phyloP scores from a whole-genome alignment of 2,329 filamentous ascomycete genomes.

The Albifimbria verrucaria region DNA sequence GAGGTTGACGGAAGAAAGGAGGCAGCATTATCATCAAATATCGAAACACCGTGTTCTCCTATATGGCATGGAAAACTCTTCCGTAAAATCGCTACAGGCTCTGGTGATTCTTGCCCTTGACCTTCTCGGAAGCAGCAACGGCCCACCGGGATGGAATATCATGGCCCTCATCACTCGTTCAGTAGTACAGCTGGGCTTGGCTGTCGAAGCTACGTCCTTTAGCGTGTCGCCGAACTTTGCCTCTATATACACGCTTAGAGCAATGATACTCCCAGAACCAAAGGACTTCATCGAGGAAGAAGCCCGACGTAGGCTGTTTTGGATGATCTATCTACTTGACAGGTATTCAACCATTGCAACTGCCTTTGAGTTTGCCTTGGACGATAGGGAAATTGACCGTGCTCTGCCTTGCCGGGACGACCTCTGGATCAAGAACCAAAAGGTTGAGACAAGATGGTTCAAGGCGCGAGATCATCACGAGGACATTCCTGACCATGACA shows the following conservation, averaged over 20 bases:
- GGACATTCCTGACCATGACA: constrained; percentile 54
- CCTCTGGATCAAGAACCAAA: constrained; percentile 77
- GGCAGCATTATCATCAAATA: constrained; percentile 71
- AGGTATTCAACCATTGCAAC: constrained; percentile 88
- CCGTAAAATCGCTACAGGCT: constrained; percentile 82
- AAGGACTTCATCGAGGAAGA: constrained; percentile 89
- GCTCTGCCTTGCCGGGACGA: constrained; percentile 85
- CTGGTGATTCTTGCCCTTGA: constrained; percentile 84
- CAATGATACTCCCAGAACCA: constrained; percentile 79
- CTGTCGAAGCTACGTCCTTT: constrained; percentile 77
- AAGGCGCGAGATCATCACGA: constrained; percentile 44
- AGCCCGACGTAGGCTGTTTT: constrained; percentile 78
- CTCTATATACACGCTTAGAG: constrained; percentile 85
- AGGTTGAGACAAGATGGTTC: constrained; percentile 84
- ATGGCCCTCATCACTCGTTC: constrained; percentile 85
- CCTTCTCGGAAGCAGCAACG: constrained; percentile 81
- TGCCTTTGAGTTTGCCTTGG: constrained; percentile 85
- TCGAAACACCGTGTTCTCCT: constrained; percentile 85
- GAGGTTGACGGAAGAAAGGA: constrained; percentile 68
- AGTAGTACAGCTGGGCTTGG: constrained; percentile 81
- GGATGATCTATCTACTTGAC: constrained; percentile 91
- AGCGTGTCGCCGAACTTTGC: constrained; percentile 74
- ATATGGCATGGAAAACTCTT: constrained; percentile 86
- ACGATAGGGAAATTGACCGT: constrained; percentile 86
- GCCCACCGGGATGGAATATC: constrained; percentile 88